A percentile compares a stretch with the other conserved stretches of the same genome.
Conservation (phyloP, 768 basidiomycete genomes). For the Lentinula raphanica region DNA sequence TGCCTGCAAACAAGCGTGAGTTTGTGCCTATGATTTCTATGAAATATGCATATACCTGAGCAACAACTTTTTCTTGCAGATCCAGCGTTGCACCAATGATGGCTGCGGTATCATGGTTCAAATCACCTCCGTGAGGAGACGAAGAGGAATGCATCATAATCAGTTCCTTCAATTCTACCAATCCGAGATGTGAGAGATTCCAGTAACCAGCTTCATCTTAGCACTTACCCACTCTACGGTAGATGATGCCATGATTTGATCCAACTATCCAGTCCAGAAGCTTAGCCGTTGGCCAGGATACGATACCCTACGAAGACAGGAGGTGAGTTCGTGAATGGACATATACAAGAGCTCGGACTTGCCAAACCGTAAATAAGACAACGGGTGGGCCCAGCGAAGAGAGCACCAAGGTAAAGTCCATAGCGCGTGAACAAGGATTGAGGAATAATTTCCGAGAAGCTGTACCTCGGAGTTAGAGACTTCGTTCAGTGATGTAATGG, state of each 20-base stretch:
- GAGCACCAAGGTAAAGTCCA: constrained; percentile 84
- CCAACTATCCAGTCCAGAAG: constrained; percentile 74
- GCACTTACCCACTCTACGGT: constrained; percentile 60
- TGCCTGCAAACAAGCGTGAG: constrained; percentile 35
- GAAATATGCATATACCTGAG: constrained; percentile 39
- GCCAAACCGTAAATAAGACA: constrained; percentile 67
- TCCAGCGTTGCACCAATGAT: constrained; percentile 91
- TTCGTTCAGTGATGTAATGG: not conserved
- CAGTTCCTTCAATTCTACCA: constrained; percentile 74
- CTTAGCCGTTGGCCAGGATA: constrained; percentile 86
- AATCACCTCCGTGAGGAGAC: constrained; percentile 75
- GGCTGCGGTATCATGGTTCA: constrained; percentile 80
- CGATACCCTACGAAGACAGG: constrained; percentile 42
- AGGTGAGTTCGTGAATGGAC: not conserved
- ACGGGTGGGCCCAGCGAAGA: constrained; percentile 69
- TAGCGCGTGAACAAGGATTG: constrained; percentile 88
- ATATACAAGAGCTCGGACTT: constrained; percentile 14
- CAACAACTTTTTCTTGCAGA: constrained; percentile 80
- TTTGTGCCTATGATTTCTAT: not conserved
- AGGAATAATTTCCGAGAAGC: constrained; percentile 89
- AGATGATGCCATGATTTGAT: constrained; percentile 86
- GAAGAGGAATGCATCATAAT: constrained; percentile 81
- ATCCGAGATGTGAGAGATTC: not conserved
- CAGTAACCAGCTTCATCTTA: not conserved
- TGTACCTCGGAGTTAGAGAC: constrained; percentile 21